Evolutionary conservation across 305 asterid species (phyloP).

Genomic region (Solanum aculeatissimum): DNA sequence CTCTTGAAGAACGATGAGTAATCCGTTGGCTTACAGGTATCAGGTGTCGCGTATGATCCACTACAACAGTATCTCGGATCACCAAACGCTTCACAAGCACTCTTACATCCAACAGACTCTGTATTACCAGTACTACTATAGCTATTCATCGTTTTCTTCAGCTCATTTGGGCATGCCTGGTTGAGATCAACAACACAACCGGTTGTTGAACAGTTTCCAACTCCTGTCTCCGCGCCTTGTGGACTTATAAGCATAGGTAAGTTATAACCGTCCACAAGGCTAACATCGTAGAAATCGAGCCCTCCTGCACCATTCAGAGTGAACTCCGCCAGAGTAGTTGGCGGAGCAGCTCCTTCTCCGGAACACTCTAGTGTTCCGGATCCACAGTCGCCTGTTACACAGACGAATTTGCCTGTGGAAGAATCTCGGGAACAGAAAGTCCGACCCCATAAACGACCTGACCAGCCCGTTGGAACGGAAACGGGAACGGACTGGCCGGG

Average conservation of each 20-base stretch:
- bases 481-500: conserved; percentile 34
- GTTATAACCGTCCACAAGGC: conserved; percentile 42
- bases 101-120: conserved; percentile 17
- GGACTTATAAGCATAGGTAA: conserved; percentile 13
- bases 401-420: not conserved
- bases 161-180: conserved; percentile 28
- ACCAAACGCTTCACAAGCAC: conserved; percentile 39
- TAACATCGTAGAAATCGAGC: conserved; percentile 34
- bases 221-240: conserved; percentile 25
- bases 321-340: conserved; percentile 17
- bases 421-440: conserved; percentile 40
- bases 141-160: not conserved
- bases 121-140: not conserved
- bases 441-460: conserved; percentile 82
- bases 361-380: conserved; percentile 23
- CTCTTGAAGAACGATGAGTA: conserved; percentile 24
- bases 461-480: conserved; percentile 51
- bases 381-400: conserved; percentile 34
- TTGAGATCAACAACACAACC: conserved; percentile 31
- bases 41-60: conserved; percentile 22
- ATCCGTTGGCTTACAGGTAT: conserved; percentile 20
- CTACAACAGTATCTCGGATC: conserved; percentile 32
- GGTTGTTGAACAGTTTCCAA: conserved; percentile 16
- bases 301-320: conserved; percentile 6
- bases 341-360: conserved; percentile 27